A percentile compares a stretch with the other conserved stretches of the same genome.
These are phyloP conservation scores for Pyrus betulifolia DNA, from an alignment of 306 rosid genomes.

Conservation along the genomic window DNA sequence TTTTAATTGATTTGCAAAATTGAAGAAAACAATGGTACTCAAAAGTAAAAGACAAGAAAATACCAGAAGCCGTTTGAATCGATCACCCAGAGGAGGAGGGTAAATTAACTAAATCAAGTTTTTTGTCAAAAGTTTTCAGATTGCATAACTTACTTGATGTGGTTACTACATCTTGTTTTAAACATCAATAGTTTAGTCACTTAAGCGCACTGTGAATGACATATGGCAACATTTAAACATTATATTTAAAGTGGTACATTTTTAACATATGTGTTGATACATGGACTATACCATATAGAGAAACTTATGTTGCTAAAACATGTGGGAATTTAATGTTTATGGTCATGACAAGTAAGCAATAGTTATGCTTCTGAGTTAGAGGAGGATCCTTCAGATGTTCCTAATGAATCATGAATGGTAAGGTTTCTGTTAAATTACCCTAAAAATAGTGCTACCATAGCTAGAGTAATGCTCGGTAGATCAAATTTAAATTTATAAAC, in stretches of 20 bases:
- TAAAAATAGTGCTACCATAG: not conserved
- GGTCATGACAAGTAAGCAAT: not conserved
- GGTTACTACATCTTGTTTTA: too few species aligned
- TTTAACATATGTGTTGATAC: not conserved
- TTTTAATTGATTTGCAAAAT: conserved; percentile 17
- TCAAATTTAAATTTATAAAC: too few species aligned
- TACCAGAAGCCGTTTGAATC: not conserved
- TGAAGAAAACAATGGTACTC: not conserved
- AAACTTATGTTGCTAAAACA: not conserved
- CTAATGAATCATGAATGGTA: not conserved
- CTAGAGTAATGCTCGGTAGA: not conserved
- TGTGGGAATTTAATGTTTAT: not conserved
- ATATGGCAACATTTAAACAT: not conserved
- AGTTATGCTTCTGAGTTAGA: not conserved
- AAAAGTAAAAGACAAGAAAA: too few species aligned
- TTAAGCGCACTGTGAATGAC: too few species aligned
- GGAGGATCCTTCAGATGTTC: not conserved
- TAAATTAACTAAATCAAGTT: not conserved
- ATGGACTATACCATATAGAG: not conserved
- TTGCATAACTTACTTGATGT: not conserved
- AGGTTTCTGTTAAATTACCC: not conserved
- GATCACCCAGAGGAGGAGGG: not conserved
- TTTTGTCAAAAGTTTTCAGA: not conserved
- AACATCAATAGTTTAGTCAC: too few species aligned
- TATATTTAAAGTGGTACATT: not conserved